Evolutionary conservation across 345 rosid species (phyloP).

Genomic region (Brassica cretica): DNA sequence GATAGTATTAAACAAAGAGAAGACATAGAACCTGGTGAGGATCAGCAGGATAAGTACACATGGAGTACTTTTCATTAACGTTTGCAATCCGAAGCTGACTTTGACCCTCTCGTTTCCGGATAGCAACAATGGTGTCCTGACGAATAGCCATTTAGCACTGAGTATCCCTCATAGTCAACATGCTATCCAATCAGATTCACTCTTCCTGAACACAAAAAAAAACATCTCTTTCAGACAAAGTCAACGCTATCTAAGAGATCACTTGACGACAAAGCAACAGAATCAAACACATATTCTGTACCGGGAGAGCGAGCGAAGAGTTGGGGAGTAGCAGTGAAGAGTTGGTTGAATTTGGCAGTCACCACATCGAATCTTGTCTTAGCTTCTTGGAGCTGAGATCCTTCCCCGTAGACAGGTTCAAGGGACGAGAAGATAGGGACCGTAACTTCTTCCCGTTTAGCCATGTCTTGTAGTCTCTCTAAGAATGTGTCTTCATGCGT

Average conservation of each 20-base stretch:
- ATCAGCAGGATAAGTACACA: conserved; percentile 81
- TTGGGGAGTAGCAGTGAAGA: conserved; percentile 68
- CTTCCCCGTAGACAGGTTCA: conserved; percentile 69
- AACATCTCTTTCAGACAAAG: background rate
- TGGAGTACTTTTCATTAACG: conserved; percentile 65
- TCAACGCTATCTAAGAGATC: background rate
- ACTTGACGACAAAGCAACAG: background rate
- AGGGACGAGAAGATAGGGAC: conserved; percentile 66
- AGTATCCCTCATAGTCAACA: conserved; percentile 96
- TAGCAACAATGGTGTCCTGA: conserved; percentile 85
- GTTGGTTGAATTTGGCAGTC: conserved; percentile 57
- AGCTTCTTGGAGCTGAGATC: conserved; percentile 78
- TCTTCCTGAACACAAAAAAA: conserved; percentile 55
- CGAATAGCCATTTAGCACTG: conserved; percentile 96
- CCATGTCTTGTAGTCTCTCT: conserved; percentile 42
- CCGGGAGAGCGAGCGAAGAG: conserved; percentile 93
- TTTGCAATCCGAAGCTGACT: conserved; percentile 69
- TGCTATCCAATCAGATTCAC: conserved; percentile 98
- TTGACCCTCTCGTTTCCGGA: conserved; percentile 56
- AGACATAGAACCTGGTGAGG: conserved; percentile 91
- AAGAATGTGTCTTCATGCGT: background rate
- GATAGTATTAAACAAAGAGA: too few species aligned
- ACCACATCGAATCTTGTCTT: conserved; percentile 63
- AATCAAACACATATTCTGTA: conserved; percentile 9
- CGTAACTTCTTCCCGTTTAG: conserved; percentile 66